These are phyloP conservation scores for Alnus rubra DNA, from an alignment of 306 rosid species.

Conservation along the genomic window DNA sequence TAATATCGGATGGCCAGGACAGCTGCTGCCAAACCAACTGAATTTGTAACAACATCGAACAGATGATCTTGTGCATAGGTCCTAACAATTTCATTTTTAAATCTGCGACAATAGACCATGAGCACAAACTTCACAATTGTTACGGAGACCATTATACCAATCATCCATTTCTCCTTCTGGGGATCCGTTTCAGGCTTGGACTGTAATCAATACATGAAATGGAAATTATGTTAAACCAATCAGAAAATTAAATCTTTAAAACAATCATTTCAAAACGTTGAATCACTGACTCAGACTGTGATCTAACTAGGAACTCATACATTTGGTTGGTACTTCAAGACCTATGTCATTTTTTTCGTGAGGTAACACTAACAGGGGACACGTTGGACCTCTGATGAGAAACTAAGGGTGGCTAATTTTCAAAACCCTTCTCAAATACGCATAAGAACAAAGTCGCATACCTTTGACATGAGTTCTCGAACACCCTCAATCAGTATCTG, in stretches of 20 bases:
- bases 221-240: neutral
- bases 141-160: conserved; percentile 64
- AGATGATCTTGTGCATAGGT: conserved; percentile 81
- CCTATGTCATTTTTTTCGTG: neutral
- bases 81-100: conserved; percentile 63
- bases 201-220: conserved; percentile 29
- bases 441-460: conserved; percentile 2
- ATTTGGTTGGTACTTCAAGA: neutral
- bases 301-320: neutral
- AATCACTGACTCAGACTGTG: neutral
- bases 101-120: conserved; percentile 72
- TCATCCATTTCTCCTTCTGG: conserved; percentile 52
- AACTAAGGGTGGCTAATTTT: neutral
- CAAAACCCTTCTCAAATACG: neutral
- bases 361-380: neutral
- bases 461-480: conserved; percentile 48
- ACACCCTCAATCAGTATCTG: conserved; percentile 71
- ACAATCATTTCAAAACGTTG: neutral
- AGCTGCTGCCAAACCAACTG: conserved; percentile 81
- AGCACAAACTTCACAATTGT: conserved; percentile 71
- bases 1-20: conserved; percentile 53
- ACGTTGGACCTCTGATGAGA: neutral
- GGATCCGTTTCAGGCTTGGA: conserved; percentile 34
- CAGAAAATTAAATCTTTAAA: neutral
- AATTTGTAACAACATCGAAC: conserved; percentile 73